These are phyloP conservation scores for Epichloe typhina DNA, from an alignment of 2,329 filamentous ascomycete species.

Conservation along the genomic window DNA sequence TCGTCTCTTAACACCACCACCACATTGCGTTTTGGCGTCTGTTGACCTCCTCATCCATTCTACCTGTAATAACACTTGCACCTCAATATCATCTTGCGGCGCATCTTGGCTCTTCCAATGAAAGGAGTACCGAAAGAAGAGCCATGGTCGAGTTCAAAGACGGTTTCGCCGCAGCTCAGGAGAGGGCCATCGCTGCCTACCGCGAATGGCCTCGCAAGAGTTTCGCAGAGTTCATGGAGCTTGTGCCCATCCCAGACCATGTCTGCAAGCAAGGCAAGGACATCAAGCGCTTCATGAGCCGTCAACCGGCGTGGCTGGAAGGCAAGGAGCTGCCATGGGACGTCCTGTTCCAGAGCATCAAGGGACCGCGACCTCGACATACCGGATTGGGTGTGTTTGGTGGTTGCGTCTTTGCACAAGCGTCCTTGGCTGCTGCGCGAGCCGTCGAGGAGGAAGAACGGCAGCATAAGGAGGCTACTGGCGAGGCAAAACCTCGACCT, in stretches of 20 bases:
- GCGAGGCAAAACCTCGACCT: constrained; percentile 9
- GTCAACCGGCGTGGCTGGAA: constrained; percentile 20
- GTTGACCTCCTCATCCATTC: not conserved
- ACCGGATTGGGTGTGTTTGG: constrained; percentile 18
- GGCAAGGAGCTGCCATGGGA: constrained; percentile 19
- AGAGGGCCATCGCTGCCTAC: not conserved
- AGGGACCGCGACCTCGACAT: constrained; percentile 8
- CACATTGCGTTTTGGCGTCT: not conserved
- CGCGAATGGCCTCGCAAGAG: constrained; percentile 11
- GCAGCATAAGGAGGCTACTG: constrained; percentile 2
- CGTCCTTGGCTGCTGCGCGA: constrained; percentile 22
- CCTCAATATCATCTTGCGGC: not conserved
- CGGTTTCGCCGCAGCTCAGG: not conserved
- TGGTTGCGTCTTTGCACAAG: constrained; percentile 24
- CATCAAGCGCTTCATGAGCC: constrained; percentile 17
- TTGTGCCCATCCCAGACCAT: constrained; percentile 13
- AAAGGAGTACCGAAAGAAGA: not conserved
- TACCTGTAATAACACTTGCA: not conserved
- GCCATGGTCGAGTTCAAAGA: constrained; percentile 4
- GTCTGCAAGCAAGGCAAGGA: not conserved
- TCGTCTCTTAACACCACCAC: too few relatives aligned
- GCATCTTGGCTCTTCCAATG: not conserved
- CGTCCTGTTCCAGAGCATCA: constrained; percentile 5
- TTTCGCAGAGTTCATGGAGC: constrained; percentile 18
- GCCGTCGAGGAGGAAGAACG: constrained; percentile 20